Evolutionary conservation across 306 rosid genomes (phyloP), one percentile per base, ranked within the genome.

Genomic region (Trifolium repens): DNA sequence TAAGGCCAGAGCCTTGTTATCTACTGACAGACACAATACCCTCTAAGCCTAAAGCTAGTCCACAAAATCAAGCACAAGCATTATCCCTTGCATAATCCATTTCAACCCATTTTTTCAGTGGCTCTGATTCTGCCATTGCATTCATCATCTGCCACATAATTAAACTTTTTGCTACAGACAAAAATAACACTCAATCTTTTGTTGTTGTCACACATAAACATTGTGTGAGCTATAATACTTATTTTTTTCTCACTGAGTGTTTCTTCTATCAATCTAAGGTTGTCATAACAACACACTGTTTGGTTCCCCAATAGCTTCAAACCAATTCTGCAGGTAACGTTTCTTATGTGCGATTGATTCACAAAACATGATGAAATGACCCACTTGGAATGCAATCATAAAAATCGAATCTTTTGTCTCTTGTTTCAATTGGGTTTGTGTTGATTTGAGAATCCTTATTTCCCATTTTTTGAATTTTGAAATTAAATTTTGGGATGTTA

Each of bases 81-180:
- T 91, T 91, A 91, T 94, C 97, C 67, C 82, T 84, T 3, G 11
- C 67, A 15, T 85, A 87, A 86, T 89, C 96, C 87, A 46, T 73
- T 79, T 27, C 9, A 46, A 16, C 4, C 4, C 35, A 32, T 9
- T 9, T 74, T 84, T 94, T 92, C 96, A 90, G 99, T 94, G 99
- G 97, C 80, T 88, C 86, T 88, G 87, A 74, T 79, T 77, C 71
- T 44, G 79, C 90, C 87, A 82, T 27, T 75, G 27, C 74, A 26
- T 71, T 76, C 84, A 65, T 69, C 26, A 76, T 57, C 66, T 64
- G 87, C 92, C 94, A 82, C 90, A 83, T 54, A 84, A 17, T 75
- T 9, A 11, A 40, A 11, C 15, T 27, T 44, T 69, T 35, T 19
- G 66, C 47, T 27, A 44, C 58, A 27, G 78, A 84, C 82, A 74